These are phyloP conservation scores for Apophysomyces sp. DNA, from an alignment of 371 early-diverging fungal genomes.

Conservation along the genomic window DNA sequence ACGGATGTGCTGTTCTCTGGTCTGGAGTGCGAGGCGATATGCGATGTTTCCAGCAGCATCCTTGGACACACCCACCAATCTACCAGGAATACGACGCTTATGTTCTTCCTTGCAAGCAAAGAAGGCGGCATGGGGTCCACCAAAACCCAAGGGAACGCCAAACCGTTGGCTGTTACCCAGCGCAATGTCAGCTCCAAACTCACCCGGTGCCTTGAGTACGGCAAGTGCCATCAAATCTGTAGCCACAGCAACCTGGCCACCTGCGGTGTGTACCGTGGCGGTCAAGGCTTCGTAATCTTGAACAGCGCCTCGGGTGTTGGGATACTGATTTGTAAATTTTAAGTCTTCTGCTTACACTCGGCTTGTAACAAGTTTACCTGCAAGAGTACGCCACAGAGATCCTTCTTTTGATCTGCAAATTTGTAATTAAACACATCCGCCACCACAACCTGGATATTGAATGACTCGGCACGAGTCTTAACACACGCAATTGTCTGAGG, in stretches of 20 bases:
- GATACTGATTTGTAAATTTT: slow-evolving; percentile 67
- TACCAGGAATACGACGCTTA: slow-evolving; percentile 95
- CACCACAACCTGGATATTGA: slow-evolving; percentile 87
- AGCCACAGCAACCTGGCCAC: slow-evolving; percentile 88
- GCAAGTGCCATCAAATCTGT: slow-evolving; percentile 95
- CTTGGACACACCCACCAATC: slow-evolving; percentile 94
- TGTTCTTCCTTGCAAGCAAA: slow-evolving; percentile 91
- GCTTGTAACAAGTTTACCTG: slow-evolving; percentile 60
- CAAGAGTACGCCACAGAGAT: slow-evolving; percentile 85
- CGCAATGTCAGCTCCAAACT: slow-evolving; percentile 95
- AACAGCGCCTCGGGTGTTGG: slow-evolving; percentile 86
- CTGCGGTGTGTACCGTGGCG: slow-evolving; percentile 74
- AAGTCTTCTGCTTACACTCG: background rate
- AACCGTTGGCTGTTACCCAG: slow-evolving; percentile 96
- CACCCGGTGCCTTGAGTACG: slow-evolving; percentile 89
- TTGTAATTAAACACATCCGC: slow-evolving; percentile 79
- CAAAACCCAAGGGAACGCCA: slow-evolving; percentile 97
- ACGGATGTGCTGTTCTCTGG: slow-evolving; percentile 98
- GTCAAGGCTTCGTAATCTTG: slow-evolving; percentile 78
- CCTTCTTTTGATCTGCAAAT: slow-evolving; percentile 70
- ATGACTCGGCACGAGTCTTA: slow-evolving; percentile 90
- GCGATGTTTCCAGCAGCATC: slow-evolving; percentile 87
- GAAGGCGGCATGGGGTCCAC: slow-evolving; percentile 99
- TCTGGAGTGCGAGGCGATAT: slow-evolving; percentile 95
- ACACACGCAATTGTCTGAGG: slow-evolving; percentile 95